phyloP scores from a whole-genome alignment of 2,329 filamentous ascomycete species.

The Penicillium freii region DNA sequence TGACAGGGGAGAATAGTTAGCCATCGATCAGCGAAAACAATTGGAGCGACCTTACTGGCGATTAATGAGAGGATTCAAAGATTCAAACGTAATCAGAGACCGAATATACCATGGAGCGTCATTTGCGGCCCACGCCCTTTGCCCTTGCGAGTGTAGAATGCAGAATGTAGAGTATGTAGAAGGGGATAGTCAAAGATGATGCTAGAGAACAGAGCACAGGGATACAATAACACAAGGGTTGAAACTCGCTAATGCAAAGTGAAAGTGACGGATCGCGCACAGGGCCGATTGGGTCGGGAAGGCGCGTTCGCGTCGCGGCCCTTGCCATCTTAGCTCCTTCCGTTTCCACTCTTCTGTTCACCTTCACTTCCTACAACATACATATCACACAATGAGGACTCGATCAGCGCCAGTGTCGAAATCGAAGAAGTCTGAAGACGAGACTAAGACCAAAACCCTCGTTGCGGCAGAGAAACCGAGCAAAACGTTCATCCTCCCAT shows the following conservation, averaged over 20 bases:
- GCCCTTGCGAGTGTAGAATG: not conserved
- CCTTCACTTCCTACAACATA: not conserved
- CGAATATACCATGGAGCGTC: conserved; percentile 15
- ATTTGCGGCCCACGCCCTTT: conserved; percentile 19
- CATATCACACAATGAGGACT: conserved; percentile 27
- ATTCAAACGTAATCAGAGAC: conserved; percentile 10
- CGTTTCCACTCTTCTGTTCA: conserved; percentile 7
- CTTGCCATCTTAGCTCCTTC: conserved; percentile 13
- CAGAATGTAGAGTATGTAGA: not conserved
- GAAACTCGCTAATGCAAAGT: conserved; percentile 13
- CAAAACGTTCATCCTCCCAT: conserved; percentile 59
- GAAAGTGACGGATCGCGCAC: conserved; percentile 23
- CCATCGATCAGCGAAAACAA: not conserved
- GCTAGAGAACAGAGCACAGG: not conserved
- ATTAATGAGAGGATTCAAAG: conserved; percentile 3
- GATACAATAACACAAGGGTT: conserved; percentile 7
- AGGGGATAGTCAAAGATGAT: not conserved
- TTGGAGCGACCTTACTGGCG: not conserved
- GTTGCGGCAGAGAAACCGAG: conserved; percentile 29
- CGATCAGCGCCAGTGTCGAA: conserved; percentile 23
- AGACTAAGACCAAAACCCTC: conserved; percentile 23
- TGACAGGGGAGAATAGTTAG: conserved; percentile 2
- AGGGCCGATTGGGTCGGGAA: conserved; percentile 24
- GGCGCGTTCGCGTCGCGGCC: conserved; percentile 31
- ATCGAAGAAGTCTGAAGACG: conserved; percentile 15